Evolutionary conservation across 768 basidiomycete genomes (phyloP).

Genomic region (Sporobolomyces roseus): DNA sequence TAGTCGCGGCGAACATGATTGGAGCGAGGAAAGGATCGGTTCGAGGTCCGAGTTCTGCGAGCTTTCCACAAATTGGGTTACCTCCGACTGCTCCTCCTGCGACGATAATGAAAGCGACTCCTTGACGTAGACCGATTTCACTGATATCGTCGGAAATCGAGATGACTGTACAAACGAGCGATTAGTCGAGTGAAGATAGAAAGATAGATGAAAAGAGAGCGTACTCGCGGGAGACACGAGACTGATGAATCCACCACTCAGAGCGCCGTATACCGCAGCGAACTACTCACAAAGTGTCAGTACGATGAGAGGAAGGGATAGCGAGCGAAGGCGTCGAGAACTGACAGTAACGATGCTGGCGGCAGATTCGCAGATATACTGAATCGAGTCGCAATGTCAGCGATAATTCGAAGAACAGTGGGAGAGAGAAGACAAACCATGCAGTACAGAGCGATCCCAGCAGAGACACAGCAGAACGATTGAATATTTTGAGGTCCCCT

Average conservation of each 20-base stretch:
- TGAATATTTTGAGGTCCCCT: constrained; percentile 16
- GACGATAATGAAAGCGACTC: constrained; percentile 30
- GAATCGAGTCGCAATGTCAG: background rate
- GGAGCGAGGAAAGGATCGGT: constrained; percentile 20
- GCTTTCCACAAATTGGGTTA: constrained; percentile 31
- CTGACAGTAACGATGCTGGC: constrained; percentile 8
- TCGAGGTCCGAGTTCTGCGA: background rate
- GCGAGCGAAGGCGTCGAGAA: background rate
- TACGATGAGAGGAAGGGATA: background rate
- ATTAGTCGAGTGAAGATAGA: too few relatives aligned
- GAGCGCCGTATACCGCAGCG: constrained; percentile 44
- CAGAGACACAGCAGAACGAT: constrained; percentile 33
- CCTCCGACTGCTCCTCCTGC: constrained; percentile 18
- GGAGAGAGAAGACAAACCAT: constrained; percentile 18
- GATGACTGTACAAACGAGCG: too few relatives aligned
- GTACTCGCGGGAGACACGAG: constrained; percentile 39
- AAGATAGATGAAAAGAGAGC: too few relatives aligned
- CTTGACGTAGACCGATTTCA: constrained; percentile 32
- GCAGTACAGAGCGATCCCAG: constrained; percentile 43
- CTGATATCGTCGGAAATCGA: constrained; percentile 3
- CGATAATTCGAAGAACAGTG: too few relatives aligned
- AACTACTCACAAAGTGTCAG: background rate
- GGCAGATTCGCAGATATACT: constrained; percentile 2
- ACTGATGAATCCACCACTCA: constrained; percentile 45
- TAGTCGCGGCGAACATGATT: constrained; percentile 23